phyloP scores from a whole-genome alignment of 352 stramenopile genomes.

The Nothophytophthora sp. region DNA sequence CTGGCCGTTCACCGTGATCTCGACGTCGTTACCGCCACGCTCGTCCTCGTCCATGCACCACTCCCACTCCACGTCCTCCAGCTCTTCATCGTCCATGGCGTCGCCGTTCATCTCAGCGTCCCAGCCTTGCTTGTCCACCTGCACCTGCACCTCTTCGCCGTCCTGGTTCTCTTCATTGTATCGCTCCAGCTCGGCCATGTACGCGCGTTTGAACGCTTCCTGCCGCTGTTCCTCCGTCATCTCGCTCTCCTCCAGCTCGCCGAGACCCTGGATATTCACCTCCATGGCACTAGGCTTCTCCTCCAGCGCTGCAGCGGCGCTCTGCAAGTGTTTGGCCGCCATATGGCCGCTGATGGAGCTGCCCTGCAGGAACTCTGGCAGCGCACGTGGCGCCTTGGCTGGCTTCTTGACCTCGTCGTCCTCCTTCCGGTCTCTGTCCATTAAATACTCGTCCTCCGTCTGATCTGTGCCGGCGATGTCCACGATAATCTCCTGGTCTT shows the following conservation, averaged over 20 bases:
- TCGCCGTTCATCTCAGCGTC: constrained; percentile 84
- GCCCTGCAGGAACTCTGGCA: constrained; percentile 81
- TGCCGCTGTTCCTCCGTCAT: constrained; percentile 85
- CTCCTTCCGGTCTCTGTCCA: constrained; percentile 72
- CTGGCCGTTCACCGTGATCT: constrained; percentile 71
- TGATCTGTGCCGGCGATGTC: constrained; percentile 82
- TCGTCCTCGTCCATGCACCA: constrained; percentile 71
- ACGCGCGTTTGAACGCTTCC: constrained; percentile 81
- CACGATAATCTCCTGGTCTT: constrained; percentile 88
- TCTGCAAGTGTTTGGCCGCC: constrained; percentile 77
- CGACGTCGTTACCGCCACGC: constrained; percentile 34
- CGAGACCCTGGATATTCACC: constrained; percentile 50
- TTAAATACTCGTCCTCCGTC: constrained; percentile 79
- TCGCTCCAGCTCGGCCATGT: constrained; percentile 81
- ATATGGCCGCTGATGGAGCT: constrained; percentile 89
- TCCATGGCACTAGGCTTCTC: constrained; percentile 37
- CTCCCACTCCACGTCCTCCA: constrained; percentile 87
- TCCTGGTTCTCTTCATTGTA: constrained; percentile 88
- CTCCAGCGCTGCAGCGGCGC: constrained; percentile 26
- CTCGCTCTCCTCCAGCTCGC: constrained; percentile 51
- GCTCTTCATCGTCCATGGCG: constrained; percentile 66
- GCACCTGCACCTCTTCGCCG: constrained; percentile 73
- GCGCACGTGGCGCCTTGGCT: constrained; percentile 53
- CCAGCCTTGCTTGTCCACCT: constrained; percentile 84
- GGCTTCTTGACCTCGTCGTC: constrained; percentile 64